Evolutionary conservation across 2,329 filamentous ascomycete genomes (phyloP).

Genomic region (Alternaria brassicicola): DNA sequence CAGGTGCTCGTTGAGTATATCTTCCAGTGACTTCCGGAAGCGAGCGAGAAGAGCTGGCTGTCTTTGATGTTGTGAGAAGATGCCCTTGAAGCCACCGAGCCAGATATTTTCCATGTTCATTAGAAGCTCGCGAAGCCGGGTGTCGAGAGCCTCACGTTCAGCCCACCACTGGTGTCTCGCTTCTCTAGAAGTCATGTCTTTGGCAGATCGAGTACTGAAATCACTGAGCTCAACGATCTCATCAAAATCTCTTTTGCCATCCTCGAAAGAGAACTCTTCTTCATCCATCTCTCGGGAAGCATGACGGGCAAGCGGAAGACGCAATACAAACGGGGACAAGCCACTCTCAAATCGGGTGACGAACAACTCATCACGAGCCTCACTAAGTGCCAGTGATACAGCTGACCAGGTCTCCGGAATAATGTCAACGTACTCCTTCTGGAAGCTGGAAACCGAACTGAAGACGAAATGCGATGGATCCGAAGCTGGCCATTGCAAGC

Average conservation of each 20-base stretch:
- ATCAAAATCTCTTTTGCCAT: conserved; percentile 77
- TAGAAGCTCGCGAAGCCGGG: conserved; percentile 76
- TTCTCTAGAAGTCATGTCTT: conserved; percentile 74
- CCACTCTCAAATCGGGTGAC: conserved; percentile 82
- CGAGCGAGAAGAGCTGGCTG: conserved; percentile 69
- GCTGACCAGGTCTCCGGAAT: conserved; percentile 84
- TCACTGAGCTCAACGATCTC: conserved; percentile 86
- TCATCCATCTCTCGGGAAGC: conserved; percentile 79
- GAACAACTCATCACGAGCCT: conserved; percentile 81
- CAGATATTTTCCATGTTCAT: conserved; percentile 89
- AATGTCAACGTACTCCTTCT: conserved; percentile 81
- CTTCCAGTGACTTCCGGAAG: conserved; percentile 79
- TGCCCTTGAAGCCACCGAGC: conserved; percentile 92
- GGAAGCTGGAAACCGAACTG: conserved; percentile 62
- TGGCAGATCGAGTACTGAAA: conserved; percentile 75
- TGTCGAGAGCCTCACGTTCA: conserved; percentile 79
- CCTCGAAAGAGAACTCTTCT: conserved; percentile 82
- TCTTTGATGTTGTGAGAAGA: conserved; percentile 78
- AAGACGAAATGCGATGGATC: conserved; percentile 43
- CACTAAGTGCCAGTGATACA: conserved; percentile 82
- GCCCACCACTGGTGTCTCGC: conserved; percentile 89
- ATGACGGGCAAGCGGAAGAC: conserved; percentile 82
- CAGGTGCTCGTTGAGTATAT: conserved; percentile 80
- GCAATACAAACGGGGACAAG: conserved; percentile 81
- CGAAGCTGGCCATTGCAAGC: conserved; percentile 50